Base-by-base conservation (phyloP, 257 asterid genomes). In the Solanum stenotomum region DNA sequence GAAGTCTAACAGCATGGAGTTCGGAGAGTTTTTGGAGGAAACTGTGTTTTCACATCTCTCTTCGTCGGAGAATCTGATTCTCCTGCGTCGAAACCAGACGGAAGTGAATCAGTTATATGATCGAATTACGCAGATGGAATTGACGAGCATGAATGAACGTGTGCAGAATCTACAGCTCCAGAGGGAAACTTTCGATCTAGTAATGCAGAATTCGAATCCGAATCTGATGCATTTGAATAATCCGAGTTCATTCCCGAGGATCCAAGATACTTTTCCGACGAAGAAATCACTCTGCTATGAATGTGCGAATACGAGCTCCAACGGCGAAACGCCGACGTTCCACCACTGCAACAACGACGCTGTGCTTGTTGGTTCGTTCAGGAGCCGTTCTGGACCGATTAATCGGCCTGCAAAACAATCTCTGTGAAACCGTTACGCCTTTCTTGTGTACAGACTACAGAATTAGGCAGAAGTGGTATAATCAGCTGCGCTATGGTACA, bases 261-360 rank as follows among this genome's bases (percentile, higher is more conserved):
- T 91, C 49, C 92, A 90, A 87, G 94, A 90, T 38, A 46, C 86
- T 85, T 71, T 70, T 40, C 75, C 46, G 89, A 85, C 79, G 89
- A 89, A 79, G 82, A 83, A 29, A 14, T 86, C 10, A 10, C 25
- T 63, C 71, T 95, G 99, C 56, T 85, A 87, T 71, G 94, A 91
- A 82, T 96, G 98, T 87, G 89, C 15, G 83, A 89, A 86, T 4
- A 91, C 87, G 88, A 88, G 77, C 88, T 88, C 77, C 87, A 37
- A 76, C 3, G 92, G 87, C 23, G 44, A 29, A 6, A 61, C 90
- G 87, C 6, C 93, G 87, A 83, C 91, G 89, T 96, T 96, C 40
- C 99, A 96, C 86, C 96, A 71, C 38, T 96, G 99, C 87, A 93
- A 88, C 6, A 94, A 95, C 83, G 98, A 96, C 89, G 89, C 90